A percentile compares a stretch with the other conserved stretches of the same genome.
Conservation (phyloP, 2,329 filamentous ascomycete genomes). For the Chrysosporium queenslandicum region DNA sequence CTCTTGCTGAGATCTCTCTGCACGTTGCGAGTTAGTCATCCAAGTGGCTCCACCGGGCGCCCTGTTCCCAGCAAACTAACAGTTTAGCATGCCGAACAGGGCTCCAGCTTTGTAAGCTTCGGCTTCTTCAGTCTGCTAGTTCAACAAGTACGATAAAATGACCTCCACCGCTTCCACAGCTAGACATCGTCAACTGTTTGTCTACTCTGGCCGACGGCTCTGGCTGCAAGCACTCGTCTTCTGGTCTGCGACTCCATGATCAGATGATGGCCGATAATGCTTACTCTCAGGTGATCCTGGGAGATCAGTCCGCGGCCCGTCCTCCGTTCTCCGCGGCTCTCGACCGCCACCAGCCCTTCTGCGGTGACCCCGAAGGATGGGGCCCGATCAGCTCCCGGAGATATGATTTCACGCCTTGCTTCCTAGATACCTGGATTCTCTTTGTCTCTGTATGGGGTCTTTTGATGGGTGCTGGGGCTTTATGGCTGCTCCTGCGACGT, state of each 20-base stretch:
- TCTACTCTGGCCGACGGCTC: background rate
- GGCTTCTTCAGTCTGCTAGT: background rate
- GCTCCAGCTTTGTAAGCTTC: conserved; percentile 10
- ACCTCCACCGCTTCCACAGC: background rate
- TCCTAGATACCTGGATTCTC: conserved; percentile 83
- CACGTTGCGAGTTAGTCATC: background rate
- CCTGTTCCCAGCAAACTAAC: too few relatives aligned
- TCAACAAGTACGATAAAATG: background rate
- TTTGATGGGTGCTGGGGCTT: conserved; percentile 61
- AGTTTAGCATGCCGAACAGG: too few relatives aligned
- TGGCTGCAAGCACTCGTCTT: conserved; percentile 7
- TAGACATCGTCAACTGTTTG: conserved; percentile 1
- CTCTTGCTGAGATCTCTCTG: background rate
- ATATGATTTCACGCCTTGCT: conserved; percentile 96
- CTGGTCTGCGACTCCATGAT: conserved; percentile 12
- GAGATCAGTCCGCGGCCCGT: conserved; percentile 16
- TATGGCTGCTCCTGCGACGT: conserved; percentile 68
- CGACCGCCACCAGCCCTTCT: conserved; percentile 55
- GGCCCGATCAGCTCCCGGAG: conserved; percentile 77
- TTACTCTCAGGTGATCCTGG: conserved; percentile 20
- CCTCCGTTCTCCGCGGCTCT: conserved; percentile 19
- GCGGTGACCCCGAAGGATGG: conserved; percentile 87
- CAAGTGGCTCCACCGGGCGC: background rate
- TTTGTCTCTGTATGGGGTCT: conserved; percentile 70
- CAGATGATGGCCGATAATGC: conserved; percentile 22